These are phyloP conservation scores for Leccinellum albellum DNA, from an alignment of 768 basidiomycete genomes.

Conservation along the genomic window DNA sequence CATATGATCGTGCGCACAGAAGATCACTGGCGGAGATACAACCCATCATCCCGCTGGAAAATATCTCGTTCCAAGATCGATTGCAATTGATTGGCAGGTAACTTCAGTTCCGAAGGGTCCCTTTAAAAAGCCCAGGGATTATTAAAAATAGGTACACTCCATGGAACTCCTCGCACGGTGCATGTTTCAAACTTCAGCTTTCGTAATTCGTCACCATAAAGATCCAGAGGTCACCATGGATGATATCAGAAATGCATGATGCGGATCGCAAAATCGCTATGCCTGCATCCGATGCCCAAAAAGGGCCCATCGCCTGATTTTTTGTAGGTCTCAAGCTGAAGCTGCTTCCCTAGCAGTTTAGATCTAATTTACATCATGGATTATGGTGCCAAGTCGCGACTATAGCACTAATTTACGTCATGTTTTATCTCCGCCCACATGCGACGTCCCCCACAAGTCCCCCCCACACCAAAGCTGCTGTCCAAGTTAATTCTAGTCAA, in stretches of 20 bases:
- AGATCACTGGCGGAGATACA: not conserved
- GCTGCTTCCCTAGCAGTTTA: not conserved
- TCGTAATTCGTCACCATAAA: not conserved
- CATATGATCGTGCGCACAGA: not conserved
- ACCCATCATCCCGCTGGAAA: not conserved
- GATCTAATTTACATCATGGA: too few species aligned
- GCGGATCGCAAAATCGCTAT: not conserved
- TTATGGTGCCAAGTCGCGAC: not conserved
- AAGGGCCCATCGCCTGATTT: not conserved
- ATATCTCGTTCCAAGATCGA: not conserved
- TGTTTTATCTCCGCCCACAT: not conserved
- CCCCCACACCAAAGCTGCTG: not conserved
- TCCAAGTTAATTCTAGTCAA: not conserved
- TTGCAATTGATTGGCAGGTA: not conserved
- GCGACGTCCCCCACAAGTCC: not conserved
- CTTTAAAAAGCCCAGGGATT: not conserved
- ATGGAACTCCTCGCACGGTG: not conserved
- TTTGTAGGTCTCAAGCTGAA: not conserved
- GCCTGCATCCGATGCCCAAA: not conserved
- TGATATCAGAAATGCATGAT: not conserved
- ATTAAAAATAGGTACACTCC: not conserved
- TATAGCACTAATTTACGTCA: not conserved
- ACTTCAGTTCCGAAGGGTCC: not conserved
- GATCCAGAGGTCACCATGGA: not conserved
- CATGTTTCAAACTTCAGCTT: slow-evolving; percentile 8